Base-by-base conservation (phyloP, 2,329 filamentous ascomycete genomes). In the Paecilomyces sp. region DNA sequence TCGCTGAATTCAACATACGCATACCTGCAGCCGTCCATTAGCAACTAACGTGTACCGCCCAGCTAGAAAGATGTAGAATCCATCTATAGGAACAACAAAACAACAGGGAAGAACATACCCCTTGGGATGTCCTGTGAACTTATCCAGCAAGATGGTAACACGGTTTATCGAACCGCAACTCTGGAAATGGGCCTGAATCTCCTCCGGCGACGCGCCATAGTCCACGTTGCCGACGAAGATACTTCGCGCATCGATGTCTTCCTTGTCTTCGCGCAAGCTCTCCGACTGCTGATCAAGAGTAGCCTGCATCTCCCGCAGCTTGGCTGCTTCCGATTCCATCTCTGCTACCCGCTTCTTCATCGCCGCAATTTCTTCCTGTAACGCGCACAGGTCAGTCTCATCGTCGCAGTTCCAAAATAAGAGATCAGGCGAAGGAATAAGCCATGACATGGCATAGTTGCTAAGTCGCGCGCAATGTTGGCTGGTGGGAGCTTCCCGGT, bases 161-260 rank as follows among this genome's bases (percentile, higher is more conserved):
- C 94, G 89, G 77, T 99, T 99, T 81, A 99, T 99, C 66, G 90
- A 91, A 62, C 94, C 94, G 70, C 92, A 96, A 81, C 88, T 95
- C 81, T 96, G 92, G 80, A 99, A 99, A 73, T 99, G 94, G 61
- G 92, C 91, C 80, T 99, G 94, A 61, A 99, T 94, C 80, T 99
- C 94, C 78, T 99, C 94, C 2, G 94, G 94, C 30, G 92, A 95
- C 24, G 93, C 92, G 63, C 91, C 92, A 77, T 99, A 99, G 78
- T 99, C 94, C 66, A 99, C 94, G 69, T 99, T 99, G 67, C 94
- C 94, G 53, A 99, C 94, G 74, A 99, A 99, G 76, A 99, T 92
- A 78, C 92, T 97, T 70, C 94, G 88, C 66, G 88, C 88, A 77
- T 99, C 94, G 61, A 99, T 87, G 67, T 97, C 95, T 75, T 97